A percentile compares a stretch with the other conserved stretches of the same genome.
Conservation (phyloP, 768 basidiomycete species). For the Plicaturopsis crispa region DNA sequence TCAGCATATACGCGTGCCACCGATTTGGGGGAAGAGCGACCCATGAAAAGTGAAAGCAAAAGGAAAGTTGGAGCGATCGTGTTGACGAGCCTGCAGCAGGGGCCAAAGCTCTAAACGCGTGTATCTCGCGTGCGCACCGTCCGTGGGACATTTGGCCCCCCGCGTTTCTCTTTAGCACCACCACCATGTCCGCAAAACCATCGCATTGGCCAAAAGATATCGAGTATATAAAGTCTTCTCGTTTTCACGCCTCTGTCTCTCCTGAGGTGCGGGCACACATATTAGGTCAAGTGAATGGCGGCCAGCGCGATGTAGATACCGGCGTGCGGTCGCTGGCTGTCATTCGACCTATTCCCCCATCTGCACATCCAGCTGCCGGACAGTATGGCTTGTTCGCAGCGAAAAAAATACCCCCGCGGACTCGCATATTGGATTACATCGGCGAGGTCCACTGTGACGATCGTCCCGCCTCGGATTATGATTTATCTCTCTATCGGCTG, state of each 20-base stretch:
- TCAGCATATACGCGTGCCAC: constrained; percentile 84
- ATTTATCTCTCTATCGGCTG: constrained; percentile 69
- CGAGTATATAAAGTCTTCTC: constrained; percentile 42
- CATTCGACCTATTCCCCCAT: constrained; percentile 49
- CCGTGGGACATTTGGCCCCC: constrained; percentile 5
- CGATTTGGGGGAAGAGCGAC: constrained; percentile 65
- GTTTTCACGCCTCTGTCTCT: constrained; percentile 54
- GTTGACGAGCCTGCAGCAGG: too few species aligned
- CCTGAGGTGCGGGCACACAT: constrained; percentile 31
- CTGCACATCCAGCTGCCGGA: constrained; percentile 67
- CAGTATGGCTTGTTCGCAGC: constrained; percentile 78
- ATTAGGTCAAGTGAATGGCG: constrained; percentile 13
- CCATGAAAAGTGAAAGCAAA: constrained; percentile 49
- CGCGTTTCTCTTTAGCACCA: constrained; percentile 8
- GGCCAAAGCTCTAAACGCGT: too few species aligned
- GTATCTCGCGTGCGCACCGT: too few species aligned
- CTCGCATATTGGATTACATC: constrained; percentile 72
- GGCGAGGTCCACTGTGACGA: constrained; percentile 81
- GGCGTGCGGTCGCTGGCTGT: constrained; percentile 29
- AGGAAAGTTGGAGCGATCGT: too few species aligned
- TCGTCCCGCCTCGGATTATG: constrained; percentile 74
- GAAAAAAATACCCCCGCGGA: constrained; percentile 57
- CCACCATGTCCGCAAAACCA: constrained; percentile 15
- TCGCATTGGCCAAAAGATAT: constrained; percentile 47
- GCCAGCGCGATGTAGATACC: constrained; percentile 4